A percentile compares a stretch with the other conserved stretches of the same genome.
phyloP scores from a whole-genome alignment of 164 flowering plant species.

The Akebia trifoliata region DNA sequence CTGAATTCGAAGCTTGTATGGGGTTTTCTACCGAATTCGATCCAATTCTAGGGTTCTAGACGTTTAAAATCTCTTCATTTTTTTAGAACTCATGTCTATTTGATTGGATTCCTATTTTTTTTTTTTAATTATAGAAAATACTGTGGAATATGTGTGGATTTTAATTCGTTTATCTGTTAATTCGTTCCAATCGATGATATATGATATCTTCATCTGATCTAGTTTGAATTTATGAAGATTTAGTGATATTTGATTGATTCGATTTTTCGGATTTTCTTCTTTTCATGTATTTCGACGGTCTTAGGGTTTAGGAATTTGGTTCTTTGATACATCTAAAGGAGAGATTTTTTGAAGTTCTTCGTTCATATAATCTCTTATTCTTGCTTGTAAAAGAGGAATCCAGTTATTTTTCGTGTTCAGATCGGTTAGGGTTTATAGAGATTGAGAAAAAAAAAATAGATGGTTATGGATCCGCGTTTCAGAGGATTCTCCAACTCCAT shows the following conservation, averaged over 20 bases:
- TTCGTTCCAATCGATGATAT: not conserved
- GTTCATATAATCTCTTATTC: too few relatives aligned
- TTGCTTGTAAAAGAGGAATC: too few relatives aligned
- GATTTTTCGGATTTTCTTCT: not conserved
- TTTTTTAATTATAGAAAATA: too few relatives aligned
- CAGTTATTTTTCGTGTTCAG: too few relatives aligned
- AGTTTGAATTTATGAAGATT: not conserved
- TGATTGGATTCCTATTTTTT: too few relatives aligned
- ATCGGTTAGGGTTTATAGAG: not conserved
- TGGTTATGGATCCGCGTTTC: conserved; percentile 41
- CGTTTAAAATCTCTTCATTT: too few relatives aligned
- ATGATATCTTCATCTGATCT: not conserved
- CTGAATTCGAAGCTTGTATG: too few relatives aligned
- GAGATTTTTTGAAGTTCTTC: too few relatives aligned
- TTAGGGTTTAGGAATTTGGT: not conserved
- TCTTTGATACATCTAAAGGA: not conserved
- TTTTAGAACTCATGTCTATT: too few relatives aligned
- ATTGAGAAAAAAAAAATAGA: too few relatives aligned
- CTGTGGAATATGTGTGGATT: not conserved
- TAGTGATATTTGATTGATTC: not conserved
- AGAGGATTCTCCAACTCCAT: conserved; percentile 18
- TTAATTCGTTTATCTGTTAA: not conserved
- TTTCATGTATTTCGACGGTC: not conserved
- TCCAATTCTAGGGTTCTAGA: too few relatives aligned
- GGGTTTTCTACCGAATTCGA: too few relatives aligned